These are phyloP conservation scores for Fremontodendron californicum DNA, from an alignment of 345 rosid genomes.

Conservation along the genomic window DNA sequence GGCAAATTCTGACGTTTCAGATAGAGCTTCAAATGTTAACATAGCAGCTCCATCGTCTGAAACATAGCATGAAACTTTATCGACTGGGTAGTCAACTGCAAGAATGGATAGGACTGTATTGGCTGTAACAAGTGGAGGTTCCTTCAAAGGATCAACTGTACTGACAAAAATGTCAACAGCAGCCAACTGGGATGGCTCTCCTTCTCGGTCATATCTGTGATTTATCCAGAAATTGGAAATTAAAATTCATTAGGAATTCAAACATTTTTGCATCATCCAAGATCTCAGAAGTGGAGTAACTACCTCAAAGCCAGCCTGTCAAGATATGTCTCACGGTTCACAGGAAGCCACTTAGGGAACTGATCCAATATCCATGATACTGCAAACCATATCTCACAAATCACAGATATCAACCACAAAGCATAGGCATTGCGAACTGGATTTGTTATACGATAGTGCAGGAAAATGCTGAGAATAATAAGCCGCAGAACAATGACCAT, in stretches of 20 bases:
- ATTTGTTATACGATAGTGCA: slow-evolving; percentile 83
- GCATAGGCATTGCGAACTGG: slow-evolving; percentile 81
- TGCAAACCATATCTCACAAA: slow-evolving; percentile 98
- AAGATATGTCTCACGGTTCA: slow-evolving; percentile 89
- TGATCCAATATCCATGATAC: slow-evolving; percentile 95
- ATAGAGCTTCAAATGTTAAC: slow-evolving; percentile 81
- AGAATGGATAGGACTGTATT: slow-evolving; percentile 88
- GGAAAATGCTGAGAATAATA: slow-evolving; percentile 64
- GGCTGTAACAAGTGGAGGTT: slow-evolving; percentile 95
- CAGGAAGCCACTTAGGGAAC: slow-evolving; percentile 94
- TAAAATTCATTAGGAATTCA: background rate
- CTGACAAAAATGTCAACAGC: slow-evolving; percentile 91
- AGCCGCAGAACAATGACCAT: slow-evolving; percentile 91
- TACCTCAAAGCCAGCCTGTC: slow-evolving; percentile 90
- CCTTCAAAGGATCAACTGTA: slow-evolving; percentile 91
- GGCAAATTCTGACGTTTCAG: slow-evolving; percentile 92
- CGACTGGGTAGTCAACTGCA: slow-evolving; percentile 88
- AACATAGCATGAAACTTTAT: slow-evolving; percentile 91
- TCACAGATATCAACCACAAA: slow-evolving; percentile 82
- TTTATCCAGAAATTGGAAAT: slow-evolving; percentile 1
- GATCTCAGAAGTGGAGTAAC: background rate
- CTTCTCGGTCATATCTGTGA: slow-evolving; percentile 78
- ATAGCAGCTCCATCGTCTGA: slow-evolving; percentile 97
- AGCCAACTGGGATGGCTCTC: slow-evolving; percentile 84
- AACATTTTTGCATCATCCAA: background rate